Conservation (phyloP, 129 eudicot genomes). For the Escallonia herrerae region DNA sequence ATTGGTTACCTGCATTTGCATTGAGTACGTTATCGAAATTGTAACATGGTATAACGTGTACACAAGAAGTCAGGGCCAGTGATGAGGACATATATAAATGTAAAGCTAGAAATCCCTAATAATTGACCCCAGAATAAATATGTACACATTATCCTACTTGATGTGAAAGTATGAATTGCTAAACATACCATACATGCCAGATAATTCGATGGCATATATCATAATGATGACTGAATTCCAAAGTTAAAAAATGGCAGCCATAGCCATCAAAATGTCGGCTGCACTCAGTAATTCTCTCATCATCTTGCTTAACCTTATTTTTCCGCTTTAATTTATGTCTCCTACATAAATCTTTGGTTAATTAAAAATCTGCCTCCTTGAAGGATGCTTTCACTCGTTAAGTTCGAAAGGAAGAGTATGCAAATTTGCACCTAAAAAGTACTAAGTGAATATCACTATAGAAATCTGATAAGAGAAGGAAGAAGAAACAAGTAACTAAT, state of each 20-base stretch:
- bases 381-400: neutral
- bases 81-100: neutral
- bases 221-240: neutral
- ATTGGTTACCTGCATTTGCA: conserved; percentile 71
- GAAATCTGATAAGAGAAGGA: neutral
- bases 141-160: neutral
- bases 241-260: neutral
- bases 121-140: neutral
- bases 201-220: neutral
- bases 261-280: neutral
- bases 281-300: neutral
- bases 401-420: neutral
- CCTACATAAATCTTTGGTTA: neutral
- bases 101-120: neutral
- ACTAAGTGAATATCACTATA: neutral
- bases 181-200: neutral
- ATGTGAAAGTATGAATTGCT: neutral
- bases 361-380: neutral
- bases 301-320: neutral
- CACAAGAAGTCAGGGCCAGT: neutral
- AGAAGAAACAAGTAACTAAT: conserved; percentile 1
- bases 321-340: neutral
- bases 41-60: neutral
- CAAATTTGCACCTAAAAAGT: neutral
- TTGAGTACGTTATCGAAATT: neutral